Conservation (phyloP, 345 rosid species). For the Eucalyptus sideroxylon region DNA sequence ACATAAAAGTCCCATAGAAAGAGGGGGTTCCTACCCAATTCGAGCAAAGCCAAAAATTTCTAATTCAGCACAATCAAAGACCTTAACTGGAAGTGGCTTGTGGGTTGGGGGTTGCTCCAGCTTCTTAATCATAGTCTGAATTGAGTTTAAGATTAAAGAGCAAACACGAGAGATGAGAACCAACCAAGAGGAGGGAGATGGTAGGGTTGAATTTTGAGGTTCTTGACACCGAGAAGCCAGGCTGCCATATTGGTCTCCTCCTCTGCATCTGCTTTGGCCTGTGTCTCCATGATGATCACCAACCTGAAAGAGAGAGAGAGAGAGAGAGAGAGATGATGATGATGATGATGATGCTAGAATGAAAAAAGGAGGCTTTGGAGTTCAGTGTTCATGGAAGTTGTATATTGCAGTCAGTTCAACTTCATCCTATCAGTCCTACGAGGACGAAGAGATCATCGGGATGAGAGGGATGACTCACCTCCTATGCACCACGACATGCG, state of each 20-base stretch:
- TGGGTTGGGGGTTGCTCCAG: neutral
- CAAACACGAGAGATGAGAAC: neutral
- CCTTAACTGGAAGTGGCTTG: neutral
- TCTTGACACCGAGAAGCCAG: constrained; percentile 53
- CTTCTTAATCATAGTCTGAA: neutral
- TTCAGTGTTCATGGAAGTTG: neutral
- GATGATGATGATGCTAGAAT: neutral
- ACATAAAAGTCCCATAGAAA: neutral
- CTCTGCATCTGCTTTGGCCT: neutral
- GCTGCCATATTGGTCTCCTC: constrained; percentile 46
- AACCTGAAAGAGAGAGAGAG: neutral
- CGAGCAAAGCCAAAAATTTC: neutral
- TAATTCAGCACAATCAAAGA: neutral
- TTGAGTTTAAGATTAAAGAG: neutral
- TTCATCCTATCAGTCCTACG: neutral
- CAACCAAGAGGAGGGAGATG: constrained; percentile 43
- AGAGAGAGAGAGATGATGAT: neutral
- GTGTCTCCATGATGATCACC: neutral
- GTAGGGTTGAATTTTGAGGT: constrained; percentile 43
- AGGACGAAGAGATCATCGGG: neutral
- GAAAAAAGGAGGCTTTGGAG: neutral
- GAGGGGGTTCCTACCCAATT: neutral
- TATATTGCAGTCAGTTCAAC: neutral
- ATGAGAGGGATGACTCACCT: neutral
- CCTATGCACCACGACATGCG: neutral